phyloP scores from a whole-genome alignment of 345 rosid genomes.

The Acer campestre region DNA sequence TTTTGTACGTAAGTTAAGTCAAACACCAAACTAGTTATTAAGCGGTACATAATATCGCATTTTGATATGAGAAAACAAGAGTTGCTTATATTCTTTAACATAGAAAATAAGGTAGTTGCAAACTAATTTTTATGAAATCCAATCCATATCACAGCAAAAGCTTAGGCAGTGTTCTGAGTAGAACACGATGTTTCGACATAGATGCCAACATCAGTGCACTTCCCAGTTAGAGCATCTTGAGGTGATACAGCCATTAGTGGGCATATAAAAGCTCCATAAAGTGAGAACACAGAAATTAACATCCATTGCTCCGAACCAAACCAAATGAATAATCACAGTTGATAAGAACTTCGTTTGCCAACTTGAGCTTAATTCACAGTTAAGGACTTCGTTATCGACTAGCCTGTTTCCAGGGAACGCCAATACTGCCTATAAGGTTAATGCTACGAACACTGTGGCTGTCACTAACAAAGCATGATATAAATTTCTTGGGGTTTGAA shows the following conservation, averaged over 20 bases:
- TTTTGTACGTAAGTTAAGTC: too few relatives aligned
- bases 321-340: conserved; percentile 7
- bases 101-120: too few relatives aligned
- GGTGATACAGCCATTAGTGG: conserved; percentile 10
- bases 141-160: too few relatives aligned
- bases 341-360: neutral
- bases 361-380: too few relatives aligned
- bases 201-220: neutral
- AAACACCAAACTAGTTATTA: too few relatives aligned
- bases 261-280: conserved; percentile 18
- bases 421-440: conserved; percentile 5
- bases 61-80: too few relatives aligned
- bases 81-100: too few relatives aligned
- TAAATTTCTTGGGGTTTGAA: too few relatives aligned
- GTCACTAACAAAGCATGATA: too few relatives aligned
- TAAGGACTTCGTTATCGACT: too few relatives aligned
- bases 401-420: neutral
- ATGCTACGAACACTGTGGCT: neutral
- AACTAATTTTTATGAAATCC: too few relatives aligned
- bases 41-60: too few relatives aligned
- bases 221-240: neutral
- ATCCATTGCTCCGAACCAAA: conserved; percentile 23
- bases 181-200: neutral
- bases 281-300: neutral
- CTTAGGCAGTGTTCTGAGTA: neutral